phyloP scores from a whole-genome alignment of 257 asterid genomes.

The Ocimum tenuiflorum region DNA sequence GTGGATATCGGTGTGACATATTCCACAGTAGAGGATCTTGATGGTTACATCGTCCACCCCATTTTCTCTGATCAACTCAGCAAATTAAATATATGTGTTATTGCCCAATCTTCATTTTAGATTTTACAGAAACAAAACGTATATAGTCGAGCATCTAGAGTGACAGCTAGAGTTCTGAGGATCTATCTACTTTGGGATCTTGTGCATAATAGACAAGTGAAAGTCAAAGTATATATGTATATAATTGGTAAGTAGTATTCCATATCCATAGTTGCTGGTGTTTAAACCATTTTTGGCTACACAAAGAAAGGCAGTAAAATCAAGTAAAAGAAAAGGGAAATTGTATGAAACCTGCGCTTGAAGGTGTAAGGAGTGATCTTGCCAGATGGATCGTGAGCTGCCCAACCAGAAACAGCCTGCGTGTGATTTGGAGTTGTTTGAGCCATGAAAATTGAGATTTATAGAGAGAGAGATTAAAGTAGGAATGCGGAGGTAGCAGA shows the following conservation, averaged over 20 bases:
- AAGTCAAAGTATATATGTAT: too few species aligned
- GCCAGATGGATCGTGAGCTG: conserved; percentile 43
- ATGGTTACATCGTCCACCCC: conserved; percentile 46
- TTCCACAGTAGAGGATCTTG: conserved; percentile 45
- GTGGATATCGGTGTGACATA: conserved; percentile 58
- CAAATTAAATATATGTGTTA: neutral
- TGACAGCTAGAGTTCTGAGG: too few species aligned
- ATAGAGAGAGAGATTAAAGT: neutral
- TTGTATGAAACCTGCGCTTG: conserved; percentile 36
- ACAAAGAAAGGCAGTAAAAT: neutral
- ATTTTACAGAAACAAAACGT: too few species aligned
- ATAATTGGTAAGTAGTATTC: too few species aligned
- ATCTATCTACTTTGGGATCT: too few species aligned
- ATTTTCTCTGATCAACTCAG: conserved; percentile 29
- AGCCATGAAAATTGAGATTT: conserved; percentile 25
- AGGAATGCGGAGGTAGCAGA: neutral
- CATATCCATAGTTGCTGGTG: neutral
- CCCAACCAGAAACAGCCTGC: conserved; percentile 52
- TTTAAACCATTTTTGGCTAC: neutral
- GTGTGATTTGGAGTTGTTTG: conserved; percentile 49
- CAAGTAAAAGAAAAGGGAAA: neutral
- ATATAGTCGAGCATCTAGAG: too few species aligned
- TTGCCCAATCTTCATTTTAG: too few species aligned
- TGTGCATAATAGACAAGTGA: too few species aligned
- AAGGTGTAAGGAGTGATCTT: conserved; percentile 39